Evolutionary conservation across 306 rosid species (phyloP).

Genomic region (Castanea mollissima): DNA sequence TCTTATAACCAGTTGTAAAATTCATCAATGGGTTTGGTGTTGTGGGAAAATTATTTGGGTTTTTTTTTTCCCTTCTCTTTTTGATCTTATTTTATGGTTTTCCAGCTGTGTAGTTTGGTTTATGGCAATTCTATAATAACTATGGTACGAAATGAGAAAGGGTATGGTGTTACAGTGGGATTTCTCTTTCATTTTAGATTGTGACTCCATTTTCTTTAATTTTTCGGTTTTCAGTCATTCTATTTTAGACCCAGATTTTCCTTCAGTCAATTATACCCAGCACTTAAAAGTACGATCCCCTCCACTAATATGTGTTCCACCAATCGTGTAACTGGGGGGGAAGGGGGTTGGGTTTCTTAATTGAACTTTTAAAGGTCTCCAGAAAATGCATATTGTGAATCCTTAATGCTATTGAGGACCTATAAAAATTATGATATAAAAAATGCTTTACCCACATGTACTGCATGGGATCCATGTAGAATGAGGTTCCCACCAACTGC

Average conservation of each 20-base stretch:
- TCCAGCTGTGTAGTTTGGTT: conserved; percentile 53
- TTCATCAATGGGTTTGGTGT: conserved; percentile 42
- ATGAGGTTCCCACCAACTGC: too few relatives aligned
- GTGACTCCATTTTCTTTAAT: neutral
- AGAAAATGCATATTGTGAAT: too few relatives aligned
- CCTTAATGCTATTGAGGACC: too few relatives aligned
- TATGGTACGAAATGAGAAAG: conserved; percentile 39
- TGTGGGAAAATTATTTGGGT: conserved; percentile 30
- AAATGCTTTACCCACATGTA: too few relatives aligned
- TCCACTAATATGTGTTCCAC: neutral
- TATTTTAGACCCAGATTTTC: neutral
- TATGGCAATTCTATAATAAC: conserved; percentile 40
- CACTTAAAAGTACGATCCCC: neutral
- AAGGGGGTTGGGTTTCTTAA: too few relatives aligned
- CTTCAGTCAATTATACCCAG: neutral
- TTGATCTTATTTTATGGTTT: conserved; percentile 35
- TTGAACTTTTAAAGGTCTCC: too few relatives aligned
- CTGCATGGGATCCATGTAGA: too few relatives aligned
- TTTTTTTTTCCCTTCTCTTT: neutral
- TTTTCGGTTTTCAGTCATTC: neutral
- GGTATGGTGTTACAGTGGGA: conserved; percentile 40
- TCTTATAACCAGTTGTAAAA: conserved; percentile 39
- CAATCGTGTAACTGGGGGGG: too few relatives aligned
- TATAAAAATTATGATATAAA: too few relatives aligned
- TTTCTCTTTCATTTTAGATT: conserved; percentile 20